A percentile compares a stretch with the other conserved stretches of the same genome.
Conservation (phyloP, 139 green algal genomes). For the Tetratostichococcus sp. region DNA sequence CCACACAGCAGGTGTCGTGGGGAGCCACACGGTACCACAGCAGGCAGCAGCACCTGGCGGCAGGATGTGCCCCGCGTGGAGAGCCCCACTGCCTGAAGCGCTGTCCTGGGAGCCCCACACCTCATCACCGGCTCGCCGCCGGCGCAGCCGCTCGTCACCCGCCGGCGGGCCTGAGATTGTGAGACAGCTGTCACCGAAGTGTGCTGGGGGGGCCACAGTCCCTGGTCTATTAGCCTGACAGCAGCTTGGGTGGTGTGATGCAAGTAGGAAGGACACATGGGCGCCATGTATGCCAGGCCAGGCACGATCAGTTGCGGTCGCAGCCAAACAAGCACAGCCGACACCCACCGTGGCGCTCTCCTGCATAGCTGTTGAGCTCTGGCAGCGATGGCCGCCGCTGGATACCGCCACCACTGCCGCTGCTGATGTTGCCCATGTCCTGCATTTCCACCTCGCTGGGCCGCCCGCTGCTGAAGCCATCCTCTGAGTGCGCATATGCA, state of each 20-base stretch:
- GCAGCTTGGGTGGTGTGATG: too few species aligned
- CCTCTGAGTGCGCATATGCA: slow-evolving; percentile 8
- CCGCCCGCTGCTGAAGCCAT: neutral
- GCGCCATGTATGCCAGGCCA: too few species aligned
- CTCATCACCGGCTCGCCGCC: slow-evolving; percentile 2
- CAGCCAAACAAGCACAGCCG: too few species aligned
- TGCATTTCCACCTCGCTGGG: neutral
- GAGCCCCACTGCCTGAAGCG: neutral
- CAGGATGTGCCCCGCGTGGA: slow-evolving; percentile 1
- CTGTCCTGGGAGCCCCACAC: neutral
- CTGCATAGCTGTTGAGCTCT: neutral
- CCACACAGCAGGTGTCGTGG: too few species aligned
- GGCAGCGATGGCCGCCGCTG: neutral
- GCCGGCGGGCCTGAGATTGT: neutral
- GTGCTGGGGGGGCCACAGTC: too few species aligned
- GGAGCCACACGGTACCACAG: too few species aligned
- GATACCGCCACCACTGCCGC: neutral
- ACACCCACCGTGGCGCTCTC: neutral
- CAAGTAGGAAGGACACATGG: too few species aligned
- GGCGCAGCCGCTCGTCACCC: slow-evolving; percentile 17
- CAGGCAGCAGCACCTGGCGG: slow-evolving; percentile 24
- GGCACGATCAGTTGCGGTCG: too few species aligned
- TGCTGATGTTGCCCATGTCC: neutral
- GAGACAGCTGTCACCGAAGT: neutral
- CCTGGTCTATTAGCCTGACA: too few species aligned